phyloP scores from a whole-genome alignment of 345 rosid species.

The Gossypium stocksii region DNA sequence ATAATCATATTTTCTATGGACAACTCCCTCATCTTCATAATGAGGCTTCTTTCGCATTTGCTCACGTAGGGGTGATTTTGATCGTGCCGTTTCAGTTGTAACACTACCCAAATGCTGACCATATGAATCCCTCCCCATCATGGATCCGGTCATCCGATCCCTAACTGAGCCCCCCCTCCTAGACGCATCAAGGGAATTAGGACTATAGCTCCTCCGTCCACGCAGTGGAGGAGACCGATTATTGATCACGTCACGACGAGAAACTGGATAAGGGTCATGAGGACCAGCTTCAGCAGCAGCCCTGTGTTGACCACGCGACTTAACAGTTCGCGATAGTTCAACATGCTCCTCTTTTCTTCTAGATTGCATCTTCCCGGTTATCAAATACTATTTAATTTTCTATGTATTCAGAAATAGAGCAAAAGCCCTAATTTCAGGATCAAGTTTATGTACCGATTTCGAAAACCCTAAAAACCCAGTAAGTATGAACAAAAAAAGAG shows the following conservation, averaged over 20 bases:
- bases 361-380: conserved; percentile 41
- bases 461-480: conserved; percentile 3
- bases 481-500: not conserved
- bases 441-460: conserved; percentile 5
- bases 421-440: conserved; percentile 1
- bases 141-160: conserved; percentile 25
- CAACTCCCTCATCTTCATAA: conserved; percentile 15
- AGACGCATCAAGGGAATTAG: conserved; percentile 30
- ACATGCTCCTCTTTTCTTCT: conserved; percentile 34
- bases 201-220: conserved; percentile 39
- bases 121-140: conserved; percentile 32
- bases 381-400: not conserved
- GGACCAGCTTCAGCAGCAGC: conserved; percentile 16
- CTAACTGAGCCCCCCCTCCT: conserved; percentile 23
- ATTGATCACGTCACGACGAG: conserved; percentile 15
- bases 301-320: conserved; percentile 26
- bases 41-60: conserved; percentile 29
- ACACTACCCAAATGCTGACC: conserved; percentile 29
- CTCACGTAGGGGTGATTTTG: conserved; percentile 25
- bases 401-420: not conserved
- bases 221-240: conserved; percentile 10
- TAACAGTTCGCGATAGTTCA: conserved; percentile 27
- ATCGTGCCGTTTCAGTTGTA: conserved; percentile 22
- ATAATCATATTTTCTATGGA: conserved; percentile 18
- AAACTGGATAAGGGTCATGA: conserved; percentile 16